Evolutionary conservation across 176 grass and related monocot genomes (phyloP).

Genomic region (Chrysopogon serrulatus): DNA sequence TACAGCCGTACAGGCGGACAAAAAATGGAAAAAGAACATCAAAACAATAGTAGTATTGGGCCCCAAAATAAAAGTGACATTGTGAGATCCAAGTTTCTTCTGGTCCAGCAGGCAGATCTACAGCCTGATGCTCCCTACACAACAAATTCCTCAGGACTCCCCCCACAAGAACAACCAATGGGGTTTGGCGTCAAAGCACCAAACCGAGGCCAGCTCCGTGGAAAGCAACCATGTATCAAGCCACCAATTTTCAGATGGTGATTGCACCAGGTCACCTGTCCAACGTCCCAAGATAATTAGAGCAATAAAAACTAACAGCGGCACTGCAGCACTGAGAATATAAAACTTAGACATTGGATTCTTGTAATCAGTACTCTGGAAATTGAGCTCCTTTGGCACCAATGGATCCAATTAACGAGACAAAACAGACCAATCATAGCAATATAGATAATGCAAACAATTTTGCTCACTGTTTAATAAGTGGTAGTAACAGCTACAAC

Average conservation of each 20-base stretch:
- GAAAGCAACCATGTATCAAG: slow-evolving; percentile 11
- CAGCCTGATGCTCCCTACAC: background rate
- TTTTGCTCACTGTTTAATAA: background rate
- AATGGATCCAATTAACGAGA: background rate
- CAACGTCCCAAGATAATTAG: background rate
- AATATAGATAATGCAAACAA: background rate
- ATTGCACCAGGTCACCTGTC: background rate
- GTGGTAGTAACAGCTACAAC: background rate
- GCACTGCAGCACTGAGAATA: background rate
- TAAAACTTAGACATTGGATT: background rate
- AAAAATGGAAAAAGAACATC: background rate
- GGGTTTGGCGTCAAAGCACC: slow-evolving; percentile 11
- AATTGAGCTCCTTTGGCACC: background rate
- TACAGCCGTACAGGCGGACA: background rate
- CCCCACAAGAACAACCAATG: slow-evolving; percentile 16
- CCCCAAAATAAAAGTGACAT: background rate
- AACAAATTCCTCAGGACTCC: background rate
- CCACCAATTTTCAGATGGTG: background rate
- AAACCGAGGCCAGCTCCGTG: background rate
- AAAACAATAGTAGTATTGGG: background rate
- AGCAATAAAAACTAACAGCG: background rate
- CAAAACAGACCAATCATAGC: background rate
- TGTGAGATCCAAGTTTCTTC: background rate
- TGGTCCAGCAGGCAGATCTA: background rate
- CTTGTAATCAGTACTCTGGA: background rate